Evolutionary conservation across 208 protist genomes (phyloP).

Genomic region (Vickermania ingenoplastis): DNA sequence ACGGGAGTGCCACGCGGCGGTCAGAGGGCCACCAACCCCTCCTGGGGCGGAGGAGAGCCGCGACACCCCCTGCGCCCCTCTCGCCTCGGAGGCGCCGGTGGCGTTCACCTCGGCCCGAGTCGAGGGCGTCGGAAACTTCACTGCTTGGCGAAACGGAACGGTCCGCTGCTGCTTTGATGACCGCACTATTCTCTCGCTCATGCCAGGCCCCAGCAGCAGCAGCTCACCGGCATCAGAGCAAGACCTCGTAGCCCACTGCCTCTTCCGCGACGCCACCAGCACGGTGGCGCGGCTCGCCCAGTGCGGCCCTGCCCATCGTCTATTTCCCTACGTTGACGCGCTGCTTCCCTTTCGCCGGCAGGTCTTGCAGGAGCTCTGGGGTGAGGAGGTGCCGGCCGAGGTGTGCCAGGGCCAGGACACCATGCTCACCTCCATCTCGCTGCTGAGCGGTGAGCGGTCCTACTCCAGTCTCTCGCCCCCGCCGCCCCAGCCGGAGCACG

Average conservation of each 20-base stretch:
- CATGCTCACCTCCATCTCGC: neutral
- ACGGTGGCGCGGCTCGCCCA: slow-evolving; percentile 48
- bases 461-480: too few species aligned
- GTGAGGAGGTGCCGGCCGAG: slow-evolving; percentile 5
- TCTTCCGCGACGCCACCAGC: slow-evolving; percentile 60
- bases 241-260: slow-evolving; percentile 37
- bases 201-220: slow-evolving; percentile 45
- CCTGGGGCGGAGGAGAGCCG: neutral
- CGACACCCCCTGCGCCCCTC: neutral
- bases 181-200: slow-evolving; percentile 61
- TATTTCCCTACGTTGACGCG: slow-evolving; percentile 56
- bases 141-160: slow-evolving; percentile 70
- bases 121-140: slow-evolving; percentile 71
- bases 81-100: slow-evolving; percentile 17
- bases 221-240: slow-evolving; percentile 17
- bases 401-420: neutral
- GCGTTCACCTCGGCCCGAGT: slow-evolving; percentile 52
- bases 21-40: neutral
- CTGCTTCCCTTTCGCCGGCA: slow-evolving; percentile 65
- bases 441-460: too few species aligned
- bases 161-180: slow-evolving; percentile 73
- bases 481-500: too few species aligned
- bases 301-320: slow-evolving; percentile 30
- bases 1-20: neutral
- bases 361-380: slow-evolving; percentile 13